These are phyloP conservation scores for Pistacia vera DNA, from an alignment of 345 rosid species.

Conservation along the genomic window DNA sequence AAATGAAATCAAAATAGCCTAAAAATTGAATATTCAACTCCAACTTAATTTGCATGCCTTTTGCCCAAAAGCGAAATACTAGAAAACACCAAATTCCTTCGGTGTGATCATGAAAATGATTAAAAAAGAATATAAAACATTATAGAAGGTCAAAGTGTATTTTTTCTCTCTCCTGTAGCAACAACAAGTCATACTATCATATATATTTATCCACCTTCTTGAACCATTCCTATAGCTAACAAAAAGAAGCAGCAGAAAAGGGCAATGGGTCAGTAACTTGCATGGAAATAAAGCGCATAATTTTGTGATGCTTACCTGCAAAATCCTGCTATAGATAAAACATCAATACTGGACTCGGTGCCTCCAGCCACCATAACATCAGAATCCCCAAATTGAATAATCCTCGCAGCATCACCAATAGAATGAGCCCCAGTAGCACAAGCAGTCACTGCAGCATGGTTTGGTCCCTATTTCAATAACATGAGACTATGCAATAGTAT, in stretches of 20 bases:
- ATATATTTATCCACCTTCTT: not conserved
- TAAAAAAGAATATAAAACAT: not conserved
- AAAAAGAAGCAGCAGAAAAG: slow-evolving; percentile 6
- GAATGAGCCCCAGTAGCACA: slow-evolving; percentile 99
- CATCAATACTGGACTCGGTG: slow-evolving; percentile 95
- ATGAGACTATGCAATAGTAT: slow-evolving; percentile 16
- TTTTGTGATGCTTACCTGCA: slow-evolving; percentile 53
- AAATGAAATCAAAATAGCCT: not conserved
- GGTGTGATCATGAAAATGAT: not conserved
- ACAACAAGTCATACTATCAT: not conserved
- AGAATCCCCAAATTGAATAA: slow-evolving; percentile 96
- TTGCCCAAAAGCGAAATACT: not conserved
- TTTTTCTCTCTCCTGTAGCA: slow-evolving; percentile 1
- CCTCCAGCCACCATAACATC: slow-evolving; percentile 98
- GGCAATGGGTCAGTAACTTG: not conserved
- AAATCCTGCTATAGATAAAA: slow-evolving; percentile 93
- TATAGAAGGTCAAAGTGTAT: not conserved
- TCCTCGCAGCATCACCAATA: slow-evolving; percentile 94
- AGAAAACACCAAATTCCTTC: not conserved
- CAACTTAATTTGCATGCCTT: not conserved
- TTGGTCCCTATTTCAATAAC: slow-evolving; percentile 78
- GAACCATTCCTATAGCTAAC: not conserved
- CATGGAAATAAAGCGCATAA: slow-evolving; percentile 1
- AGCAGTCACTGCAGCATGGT: slow-evolving; percentile 99
- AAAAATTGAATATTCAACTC: not conserved